These are phyloP conservation scores for Carnegiea gigantea DNA, from an alignment of 179 eudicot species.

Conservation along the genomic window DNA sequence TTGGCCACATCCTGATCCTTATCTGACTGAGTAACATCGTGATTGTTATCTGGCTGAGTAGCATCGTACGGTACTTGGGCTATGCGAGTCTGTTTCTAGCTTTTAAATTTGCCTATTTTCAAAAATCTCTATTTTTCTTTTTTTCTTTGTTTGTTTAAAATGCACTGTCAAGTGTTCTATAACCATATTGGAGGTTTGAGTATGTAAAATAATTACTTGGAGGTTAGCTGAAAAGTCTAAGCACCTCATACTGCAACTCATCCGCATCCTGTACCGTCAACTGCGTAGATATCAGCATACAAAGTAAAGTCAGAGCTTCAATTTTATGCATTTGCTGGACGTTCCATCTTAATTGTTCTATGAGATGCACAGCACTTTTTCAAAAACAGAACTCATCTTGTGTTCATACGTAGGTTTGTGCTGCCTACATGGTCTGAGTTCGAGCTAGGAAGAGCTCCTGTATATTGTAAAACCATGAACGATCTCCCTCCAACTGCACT, in stretches of 20 bases:
- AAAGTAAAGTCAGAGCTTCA: neutral
- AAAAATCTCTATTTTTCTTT: neutral
- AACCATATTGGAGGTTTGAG: neutral
- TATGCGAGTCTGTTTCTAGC: neutral
- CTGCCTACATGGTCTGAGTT: constrained; percentile 90
- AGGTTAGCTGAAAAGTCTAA: neutral
- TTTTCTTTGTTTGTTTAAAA: no score
- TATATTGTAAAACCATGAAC: constrained; percentile 90
- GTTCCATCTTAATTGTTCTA: neutral
- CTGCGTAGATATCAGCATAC: neutral
- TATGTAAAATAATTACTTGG: neutral
- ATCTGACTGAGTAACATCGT: neutral
- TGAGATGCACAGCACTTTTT: neutral
- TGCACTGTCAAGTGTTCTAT: neutral
- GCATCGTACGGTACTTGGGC: neutral
- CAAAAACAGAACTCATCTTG: neutral
- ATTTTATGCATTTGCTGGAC: neutral
- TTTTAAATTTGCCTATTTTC: neutral
- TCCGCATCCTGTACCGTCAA: neutral
- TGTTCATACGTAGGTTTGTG: constrained; percentile 43
- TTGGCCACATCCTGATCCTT: neutral
- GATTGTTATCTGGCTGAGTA: neutral
- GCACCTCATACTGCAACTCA: neutral
- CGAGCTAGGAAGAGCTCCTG: constrained; percentile 78
- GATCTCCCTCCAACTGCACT: constrained; percentile 89